These are phyloP conservation scores for Arthrobotrys sinensis DNA, from an alignment of 2,329 filamentous ascomycete genomes.

Conservation along the genomic window DNA sequence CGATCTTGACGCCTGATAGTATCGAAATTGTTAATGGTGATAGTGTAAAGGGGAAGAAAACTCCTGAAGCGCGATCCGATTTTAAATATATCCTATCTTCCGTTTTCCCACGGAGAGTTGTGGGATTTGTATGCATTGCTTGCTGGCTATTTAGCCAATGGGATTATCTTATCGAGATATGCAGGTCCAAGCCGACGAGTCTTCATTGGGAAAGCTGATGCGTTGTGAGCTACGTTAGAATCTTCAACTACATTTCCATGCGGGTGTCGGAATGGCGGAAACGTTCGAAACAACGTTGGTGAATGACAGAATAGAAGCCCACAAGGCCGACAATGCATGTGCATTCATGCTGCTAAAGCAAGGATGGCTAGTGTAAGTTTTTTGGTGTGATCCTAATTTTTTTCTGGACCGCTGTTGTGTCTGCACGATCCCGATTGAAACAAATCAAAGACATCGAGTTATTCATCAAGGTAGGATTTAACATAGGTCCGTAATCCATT, in stretches of 20 bases:
- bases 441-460: background rate
- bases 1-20: background rate
- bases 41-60: constrained; percentile 33
- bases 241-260: constrained; percentile 39
- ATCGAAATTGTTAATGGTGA: constrained; percentile 6
- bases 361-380: constrained; percentile 10
- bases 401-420: background rate
- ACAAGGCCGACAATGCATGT: constrained; percentile 33
- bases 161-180: constrained; percentile 50
- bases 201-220: constrained; percentile 39
- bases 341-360: constrained; percentile 24
- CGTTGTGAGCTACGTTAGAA: constrained; percentile 31
- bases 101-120: constrained; percentile 35
- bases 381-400: constrained; percentile 21
- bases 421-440: constrained; percentile 5
- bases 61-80: constrained; percentile 37
- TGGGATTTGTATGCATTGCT: constrained; percentile 23
- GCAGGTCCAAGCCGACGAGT: constrained; percentile 51
- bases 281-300: constrained; percentile 13
- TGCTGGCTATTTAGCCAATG: constrained; percentile 23
- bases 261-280: constrained; percentile 33
- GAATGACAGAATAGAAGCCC: constrained; percentile 24
- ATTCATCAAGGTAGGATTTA: background rate
- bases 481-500: background rate
- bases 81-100: constrained; percentile 52